phyloP scores from a whole-genome alignment of 1,284 basidiomycete species.

The Cutaneotrichosporon daszewskae region DNA sequence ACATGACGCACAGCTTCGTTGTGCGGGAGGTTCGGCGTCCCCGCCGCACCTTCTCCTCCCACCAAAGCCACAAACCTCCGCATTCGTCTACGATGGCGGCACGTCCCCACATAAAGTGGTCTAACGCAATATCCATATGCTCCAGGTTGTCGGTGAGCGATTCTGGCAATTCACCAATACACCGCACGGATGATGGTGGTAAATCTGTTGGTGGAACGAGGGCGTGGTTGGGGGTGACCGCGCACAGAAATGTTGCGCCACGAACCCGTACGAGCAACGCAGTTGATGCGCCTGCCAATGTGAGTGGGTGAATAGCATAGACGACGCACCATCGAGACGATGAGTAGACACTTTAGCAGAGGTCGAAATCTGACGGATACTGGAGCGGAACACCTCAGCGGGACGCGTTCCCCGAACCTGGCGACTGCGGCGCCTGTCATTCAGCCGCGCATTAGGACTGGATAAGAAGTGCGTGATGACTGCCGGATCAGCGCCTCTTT shows the following conservation, averaged over 20 bases:
- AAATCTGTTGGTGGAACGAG: slow-evolving; percentile 12
- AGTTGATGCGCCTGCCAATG: slow-evolving; percentile 20
- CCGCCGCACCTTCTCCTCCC: slow-evolving; percentile 21
- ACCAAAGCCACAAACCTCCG: slow-evolving; percentile 40
- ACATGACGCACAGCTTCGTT: slow-evolving; percentile 22
- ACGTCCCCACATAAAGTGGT: slow-evolving; percentile 23
- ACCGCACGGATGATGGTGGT: slow-evolving; percentile 10
- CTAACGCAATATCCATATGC: slow-evolving; percentile 32
- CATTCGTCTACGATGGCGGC: slow-evolving; percentile 33
- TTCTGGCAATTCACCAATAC: slow-evolving; percentile 7
- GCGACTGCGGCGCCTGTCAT: no score
- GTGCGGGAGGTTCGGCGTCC: neutral
- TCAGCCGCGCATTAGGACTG: no score
- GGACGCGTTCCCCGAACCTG: no score
- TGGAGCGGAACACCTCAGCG: no score
- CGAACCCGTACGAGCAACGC: slow-evolving; percentile 24
- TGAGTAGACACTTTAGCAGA: slow-evolving; percentile 1
- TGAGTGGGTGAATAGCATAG: neutral
- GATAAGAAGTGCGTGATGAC: no score
- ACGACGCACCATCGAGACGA: neutral
- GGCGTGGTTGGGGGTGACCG: slow-evolving; percentile 19
- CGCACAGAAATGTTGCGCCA: slow-evolving; percentile 19
- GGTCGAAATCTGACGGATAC: no score
- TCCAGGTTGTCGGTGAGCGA: slow-evolving; percentile 18
- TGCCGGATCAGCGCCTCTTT: no score